Base-by-base conservation (phyloP, 768 basidiomycete genomes). In the Brasilioporus rufonigricans region DNA sequence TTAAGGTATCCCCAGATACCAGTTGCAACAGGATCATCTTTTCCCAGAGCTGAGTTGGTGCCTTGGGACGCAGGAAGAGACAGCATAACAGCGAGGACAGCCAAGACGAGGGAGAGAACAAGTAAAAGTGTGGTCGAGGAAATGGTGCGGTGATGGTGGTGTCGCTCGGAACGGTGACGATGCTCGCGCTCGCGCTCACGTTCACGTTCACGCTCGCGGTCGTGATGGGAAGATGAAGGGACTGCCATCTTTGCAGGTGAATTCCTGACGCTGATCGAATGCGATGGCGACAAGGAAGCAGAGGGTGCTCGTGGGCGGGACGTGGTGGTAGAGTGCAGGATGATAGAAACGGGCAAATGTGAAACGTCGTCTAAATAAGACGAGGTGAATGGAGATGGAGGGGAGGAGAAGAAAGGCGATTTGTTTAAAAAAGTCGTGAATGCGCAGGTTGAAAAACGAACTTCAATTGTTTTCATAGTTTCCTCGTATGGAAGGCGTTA, bases 71-170 rank as follows among this genome's bases (percentile, higher is more conserved):
- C 83, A 1, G 91, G 91, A 5, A 93, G 78, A 3, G 91, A 91
- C 24, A 93, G 83, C 90, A 93, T 92, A 64, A 93, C 85, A 5
- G 91, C 91, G n/a, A 93, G 80, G 23, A 92, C 90, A 33, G 91
- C 91, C 26, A 93, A 77, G 46, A 93, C 83, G 32, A 93, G 84
- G 12, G 91, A 93, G 39, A 93, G 80, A 47, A 93, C 87, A 32
- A 93, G 85, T 49, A 93, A 81, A 31, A 93, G 84, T 14, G 91
- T 93, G 0, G 91, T 93, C 14, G 91, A 93, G 10, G 91, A 93
- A 57, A 93, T 91, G 51, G 91, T 92, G 55, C 91, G 80, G 63
- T 88, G 85, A 55, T 91, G 88, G 66, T 87, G 89, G 64, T 86
- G 85, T 46, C 83, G 82, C 39, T 81, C 80, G 24, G 76, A 73